These are phyloP conservation scores for Colletotrichum spaethianum DNA, from an alignment of 2,329 filamentous ascomycete species.

Conservation along the genomic window DNA sequence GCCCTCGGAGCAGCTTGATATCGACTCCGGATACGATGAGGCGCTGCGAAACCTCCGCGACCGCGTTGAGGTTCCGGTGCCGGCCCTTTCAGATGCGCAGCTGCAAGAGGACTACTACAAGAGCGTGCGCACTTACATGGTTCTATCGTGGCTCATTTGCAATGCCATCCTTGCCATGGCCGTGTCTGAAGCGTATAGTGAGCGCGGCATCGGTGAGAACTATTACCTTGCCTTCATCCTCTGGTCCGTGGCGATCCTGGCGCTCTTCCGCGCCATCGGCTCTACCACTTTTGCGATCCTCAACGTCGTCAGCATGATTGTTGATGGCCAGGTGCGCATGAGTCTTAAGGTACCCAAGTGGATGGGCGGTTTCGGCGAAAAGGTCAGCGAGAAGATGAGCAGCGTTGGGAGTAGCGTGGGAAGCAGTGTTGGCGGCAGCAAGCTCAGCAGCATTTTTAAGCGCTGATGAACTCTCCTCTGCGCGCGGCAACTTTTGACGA, in stretches of 20 bases:
- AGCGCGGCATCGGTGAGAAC: conserved; percentile 81
- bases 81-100: conserved; percentile 79
- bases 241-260: conserved; percentile 89
- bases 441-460: conserved; percentile 30
- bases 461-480: conserved; percentile 1
- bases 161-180: conserved; percentile 96
- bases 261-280: conserved; percentile 89
- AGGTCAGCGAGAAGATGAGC: conserved; percentile 64
- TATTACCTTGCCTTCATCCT: conserved; percentile 94
- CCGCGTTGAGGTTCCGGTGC: conserved; percentile 82
- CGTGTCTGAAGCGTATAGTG: conserved; percentile 87
- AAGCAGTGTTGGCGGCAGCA: conserved; percentile 43
- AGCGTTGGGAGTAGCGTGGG: conserved; percentile 62
- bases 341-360: conserved; percentile 69
- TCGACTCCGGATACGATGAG: conserved; percentile 97
- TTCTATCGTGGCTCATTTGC: conserved; percentile 91
- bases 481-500: not conserved
- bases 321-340: conserved; percentile 83
- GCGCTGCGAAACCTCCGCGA: conserved; percentile 96
- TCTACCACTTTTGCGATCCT: conserved; percentile 86
- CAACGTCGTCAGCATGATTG: conserved; percentile 85
- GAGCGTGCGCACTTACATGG: conserved; percentile 97
- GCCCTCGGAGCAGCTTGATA: conserved; percentile 97
- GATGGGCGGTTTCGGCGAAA: conserved; percentile 61
- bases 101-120: conserved; percentile 99